Evolutionary conservation across 1,139 yeast species (phyloP).

Genomic region (Tardiomyces depauwii): DNA sequence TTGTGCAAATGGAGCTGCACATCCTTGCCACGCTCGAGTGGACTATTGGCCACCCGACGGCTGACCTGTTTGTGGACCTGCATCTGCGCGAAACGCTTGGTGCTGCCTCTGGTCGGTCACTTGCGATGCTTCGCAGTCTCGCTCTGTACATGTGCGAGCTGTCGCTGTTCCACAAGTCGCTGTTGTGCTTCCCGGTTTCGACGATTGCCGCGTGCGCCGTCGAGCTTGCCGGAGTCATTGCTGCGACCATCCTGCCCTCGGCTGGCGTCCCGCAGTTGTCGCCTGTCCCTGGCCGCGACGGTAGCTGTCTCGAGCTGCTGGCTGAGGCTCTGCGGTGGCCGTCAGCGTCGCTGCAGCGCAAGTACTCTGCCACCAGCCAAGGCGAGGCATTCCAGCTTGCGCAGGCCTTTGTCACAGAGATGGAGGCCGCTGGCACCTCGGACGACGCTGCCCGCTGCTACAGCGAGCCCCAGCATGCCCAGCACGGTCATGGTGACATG

Average conservation of each 20-base stretch:
- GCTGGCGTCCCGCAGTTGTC: background rate
- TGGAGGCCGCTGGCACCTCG: background rate
- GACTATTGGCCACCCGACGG: slow-evolving; percentile 56
- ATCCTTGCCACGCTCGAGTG: slow-evolving; percentile 77
- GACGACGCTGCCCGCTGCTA: background rate
- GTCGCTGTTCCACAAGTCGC: slow-evolving; percentile 55
- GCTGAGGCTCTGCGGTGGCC: slow-evolving; percentile 22
- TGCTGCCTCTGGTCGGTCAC: no score
- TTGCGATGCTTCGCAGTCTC: slow-evolving; percentile 8
- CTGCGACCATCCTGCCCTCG: slow-evolving; percentile 17
- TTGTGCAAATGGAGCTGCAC: slow-evolving; percentile 93
- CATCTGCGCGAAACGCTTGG: slow-evolving; percentile 11
- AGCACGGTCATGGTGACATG: no score
- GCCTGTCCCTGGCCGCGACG: slow-evolving; percentile 9
- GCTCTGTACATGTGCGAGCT: slow-evolving; percentile 64
- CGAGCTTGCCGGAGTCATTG: slow-evolving; percentile 59
- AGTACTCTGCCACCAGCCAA: slow-evolving; percentile 15
- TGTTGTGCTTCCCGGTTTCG: slow-evolving; percentile 48
- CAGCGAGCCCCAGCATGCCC: background rate
- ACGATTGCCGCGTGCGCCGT: slow-evolving; percentile 56
- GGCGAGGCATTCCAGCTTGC: background rate
- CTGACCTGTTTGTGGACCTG: slow-evolving; percentile 26
- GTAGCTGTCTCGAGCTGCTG: slow-evolving; percentile 20
- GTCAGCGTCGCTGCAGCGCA: slow-evolving; percentile 21
- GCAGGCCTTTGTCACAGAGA: background rate